Evolutionary conservation across 139 green algal genomes (phyloP), one percentile per base, ranked within the genome.

Genomic region (Zygnema circumcarinatum): DNA sequence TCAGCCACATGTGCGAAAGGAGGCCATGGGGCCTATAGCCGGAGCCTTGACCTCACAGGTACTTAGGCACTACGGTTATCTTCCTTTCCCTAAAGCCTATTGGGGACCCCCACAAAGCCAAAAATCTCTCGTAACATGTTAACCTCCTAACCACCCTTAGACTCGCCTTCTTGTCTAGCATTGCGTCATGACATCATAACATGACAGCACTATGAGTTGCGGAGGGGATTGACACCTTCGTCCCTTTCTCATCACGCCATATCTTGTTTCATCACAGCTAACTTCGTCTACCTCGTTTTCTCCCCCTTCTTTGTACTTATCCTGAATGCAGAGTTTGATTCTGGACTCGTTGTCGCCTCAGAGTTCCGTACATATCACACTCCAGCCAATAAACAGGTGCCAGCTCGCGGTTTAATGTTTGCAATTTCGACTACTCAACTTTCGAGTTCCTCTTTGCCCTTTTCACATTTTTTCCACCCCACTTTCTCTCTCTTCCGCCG

Each of bases 271-370:
- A 7, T 25, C 16, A 62, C 47, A 62, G 7, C 16, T 62, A 7
- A 62, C 7, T 62, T 7, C 16, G 47, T 62, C 47, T 62, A 16
- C 47, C 47, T 62, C 47, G 16, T 62, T 62, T 62, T 16, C 47
- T 16, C 16, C 47, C 47, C 47, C 16, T 16, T 16, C 47, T 62
- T 62, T 62, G 7, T 62, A 7, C 40, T 62, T 79, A 68, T 56
- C 38, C n/a, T n/a, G n/a, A n/a, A n/a, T n/a, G n/a, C 91, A 98
- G 91, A 93, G 98, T 25, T 92, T 99, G 29, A 93, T 99, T 11
- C 92, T 99, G 67, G 97, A 99, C 90, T n/a, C n/a, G n/a, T n/a
- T n/a, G n/a, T 97, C 99, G 91, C 97, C 97, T 1, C 96, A 99
- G 82, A 84, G 97, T 11, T 89, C 99, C 84, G 87, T 99, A 69